Base-by-base conservation (phyloP, 140 eudicot species). In the Oenanthe javanica region DNA sequence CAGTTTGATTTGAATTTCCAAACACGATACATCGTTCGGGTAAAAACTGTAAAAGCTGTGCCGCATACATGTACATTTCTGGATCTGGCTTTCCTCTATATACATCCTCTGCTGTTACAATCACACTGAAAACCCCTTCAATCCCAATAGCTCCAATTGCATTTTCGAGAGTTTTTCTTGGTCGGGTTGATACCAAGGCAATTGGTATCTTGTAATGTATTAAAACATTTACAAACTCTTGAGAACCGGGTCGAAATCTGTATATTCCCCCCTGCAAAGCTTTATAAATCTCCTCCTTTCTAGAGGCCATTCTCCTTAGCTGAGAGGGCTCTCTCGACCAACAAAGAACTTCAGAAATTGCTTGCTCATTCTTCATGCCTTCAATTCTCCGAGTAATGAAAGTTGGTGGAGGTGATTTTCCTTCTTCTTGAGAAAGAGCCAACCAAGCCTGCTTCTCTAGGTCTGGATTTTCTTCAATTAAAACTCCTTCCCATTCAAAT, bases 401-500 rank as follows among this genome's bases (percentile, higher is more conserved):
- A 49, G 85, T 86, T 1, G 93, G 90, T 1, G 97, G 99, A 4
- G 91, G 92, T 0, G 91, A 84, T 81, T 88, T 90, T 2, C 97
- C 97, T 88, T 92, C 99, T 76, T 95, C 97, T 79, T 88, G 87
- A 48, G 97, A 81, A 76, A 95, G 92, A 59, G 83, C 77, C 14
- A 95, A 78, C 99, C 99, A 95, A 16, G 98, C 83, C 55, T 93
- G 97, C 59, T 88, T 89, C 74, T 95, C 99, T n/a, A 86, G 93
- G 80, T 95, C 92, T 4, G 96, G 96, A 49, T 90, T 91, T 76
- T 93, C 96, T 78, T 95, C 99, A 49, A 89, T 82, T 21, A 95
- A 72, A 64, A 95, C 99, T 4, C 99, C 98, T 84, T 95, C 99
- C 99, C 96, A 95, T 74, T 95, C 99, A n/a, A 95, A 95, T 49